phyloP scores from a whole-genome alignment of 768 basidiomycete genomes.

The Favolaschia claudopus region DNA sequence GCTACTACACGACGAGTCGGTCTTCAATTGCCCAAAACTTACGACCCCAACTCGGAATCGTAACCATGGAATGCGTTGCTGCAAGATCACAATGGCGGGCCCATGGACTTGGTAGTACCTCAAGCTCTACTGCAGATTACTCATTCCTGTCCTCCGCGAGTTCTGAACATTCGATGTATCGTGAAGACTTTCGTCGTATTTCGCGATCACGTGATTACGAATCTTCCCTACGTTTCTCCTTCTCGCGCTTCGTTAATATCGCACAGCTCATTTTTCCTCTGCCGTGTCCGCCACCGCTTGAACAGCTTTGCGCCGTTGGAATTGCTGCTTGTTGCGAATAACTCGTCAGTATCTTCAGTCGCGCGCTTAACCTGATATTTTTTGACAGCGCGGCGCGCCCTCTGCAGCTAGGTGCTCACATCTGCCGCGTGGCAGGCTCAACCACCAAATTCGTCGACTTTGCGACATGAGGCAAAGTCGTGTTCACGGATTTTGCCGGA shows the following conservation, averaged over 20 bases:
- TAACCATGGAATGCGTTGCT: background rate
- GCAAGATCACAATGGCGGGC: too few species aligned
- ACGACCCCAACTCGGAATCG: constrained; percentile 29
- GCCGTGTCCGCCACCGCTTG: background rate
- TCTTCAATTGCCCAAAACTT: constrained; percentile 75
- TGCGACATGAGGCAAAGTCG: constrained; percentile 29
- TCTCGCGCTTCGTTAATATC: too few species aligned
- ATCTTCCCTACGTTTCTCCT: too few species aligned
- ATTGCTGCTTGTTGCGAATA: constrained; percentile 5
- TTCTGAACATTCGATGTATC: too few species aligned
- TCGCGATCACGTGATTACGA: constrained; percentile 16
- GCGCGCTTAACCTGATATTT: background rate
- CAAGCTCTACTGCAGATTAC: too few species aligned
- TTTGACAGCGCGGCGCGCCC: constrained; percentile 3
- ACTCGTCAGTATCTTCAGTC: background rate
- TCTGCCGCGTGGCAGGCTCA: too few species aligned
- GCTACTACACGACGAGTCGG: constrained; percentile 91
- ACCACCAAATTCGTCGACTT: background rate
- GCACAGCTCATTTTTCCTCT: too few species aligned
- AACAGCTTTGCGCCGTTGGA: too few species aligned
- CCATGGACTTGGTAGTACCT: background rate
- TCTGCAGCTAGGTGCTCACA: too few species aligned
- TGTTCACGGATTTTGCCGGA: constrained; percentile 38
- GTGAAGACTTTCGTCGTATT: too few species aligned
- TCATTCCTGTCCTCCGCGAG: too few species aligned